Conservation (phyloP, 192 early-diverging fungal species). For the Lobosporangium transversale region DNA sequence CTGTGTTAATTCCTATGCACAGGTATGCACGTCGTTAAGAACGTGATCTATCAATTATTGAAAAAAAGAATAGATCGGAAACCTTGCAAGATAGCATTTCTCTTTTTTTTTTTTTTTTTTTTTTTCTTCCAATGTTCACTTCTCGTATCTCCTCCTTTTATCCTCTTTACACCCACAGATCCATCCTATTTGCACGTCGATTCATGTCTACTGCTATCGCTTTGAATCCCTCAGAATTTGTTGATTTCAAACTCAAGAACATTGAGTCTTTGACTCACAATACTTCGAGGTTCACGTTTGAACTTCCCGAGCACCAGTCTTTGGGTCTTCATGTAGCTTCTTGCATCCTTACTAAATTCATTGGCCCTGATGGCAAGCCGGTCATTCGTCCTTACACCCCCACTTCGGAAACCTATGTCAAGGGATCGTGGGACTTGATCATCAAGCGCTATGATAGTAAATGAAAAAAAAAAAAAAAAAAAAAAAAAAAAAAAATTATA, state of each 20-base stretch:
- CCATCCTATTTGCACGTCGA: not conserved
- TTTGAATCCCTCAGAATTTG: conserved; percentile 56
- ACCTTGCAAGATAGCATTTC: too few species aligned
- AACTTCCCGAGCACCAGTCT: conserved; percentile 53
- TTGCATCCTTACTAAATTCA: conserved; percentile 79
- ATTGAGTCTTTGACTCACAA: conserved; percentile 15
- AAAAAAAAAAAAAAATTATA: too few species aligned
- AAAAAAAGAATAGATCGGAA: not conserved
- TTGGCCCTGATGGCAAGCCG: conserved; percentile 64
- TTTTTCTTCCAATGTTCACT: not conserved
- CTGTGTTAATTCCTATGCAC: too few species aligned
- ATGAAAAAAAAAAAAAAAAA: too few species aligned
- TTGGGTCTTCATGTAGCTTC: conserved; percentile 75
- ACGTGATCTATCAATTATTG: too few species aligned
- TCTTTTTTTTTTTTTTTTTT: not conserved
- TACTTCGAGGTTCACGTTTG: conserved; percentile 22
- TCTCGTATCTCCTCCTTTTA: not conserved
- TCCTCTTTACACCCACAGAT: not conserved
- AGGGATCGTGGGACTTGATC: conserved; percentile 72
- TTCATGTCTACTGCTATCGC: conserved; percentile 16
- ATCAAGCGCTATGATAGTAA: conserved; percentile 67
- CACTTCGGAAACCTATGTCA: conserved; percentile 57
- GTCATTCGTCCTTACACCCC: conserved; percentile 83
- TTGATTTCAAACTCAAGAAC: conserved; percentile 60
- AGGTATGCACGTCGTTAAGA: too few species aligned